Evolutionary conservation across 306 rosid species (phyloP).

Genomic region (Cicer cuneatum): DNA sequence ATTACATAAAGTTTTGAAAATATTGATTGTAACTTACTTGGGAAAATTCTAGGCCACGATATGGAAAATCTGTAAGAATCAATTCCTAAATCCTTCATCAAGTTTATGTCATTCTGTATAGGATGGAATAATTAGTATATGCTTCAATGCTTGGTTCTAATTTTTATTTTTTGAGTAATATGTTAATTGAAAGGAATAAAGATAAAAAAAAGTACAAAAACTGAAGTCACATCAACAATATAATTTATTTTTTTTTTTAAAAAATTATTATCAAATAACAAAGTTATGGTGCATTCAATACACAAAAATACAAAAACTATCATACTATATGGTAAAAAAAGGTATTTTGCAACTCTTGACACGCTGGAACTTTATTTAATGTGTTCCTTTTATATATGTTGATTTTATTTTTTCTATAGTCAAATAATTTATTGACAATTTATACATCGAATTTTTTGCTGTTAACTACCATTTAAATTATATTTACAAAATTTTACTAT

Average conservation of each 20-base stretch:
- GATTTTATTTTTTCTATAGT: background rate
- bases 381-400: constrained; percentile 14
- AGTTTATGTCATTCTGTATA: constrained; percentile 74
- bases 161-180: constrained; percentile 27
- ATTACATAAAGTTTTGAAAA: constrained; percentile 2
- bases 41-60: constrained; percentile 95
- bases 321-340: background rate
- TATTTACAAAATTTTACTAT: background rate
- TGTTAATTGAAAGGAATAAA: background rate
- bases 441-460: too few relatives aligned
- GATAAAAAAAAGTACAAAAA: background rate
- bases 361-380: constrained; percentile 25
- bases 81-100: constrained; percentile 95
- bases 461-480: too few relatives aligned
- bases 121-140: constrained; percentile 39
- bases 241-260: too few relatives aligned
- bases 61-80: constrained; percentile 93
- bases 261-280: background rate
- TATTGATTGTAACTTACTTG: constrained; percentile 63
- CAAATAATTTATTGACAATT: too few relatives aligned
- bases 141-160: constrained; percentile 15
- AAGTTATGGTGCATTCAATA: background rate
- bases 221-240: constrained; percentile 28
- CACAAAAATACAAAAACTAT: constrained; percentile 1
- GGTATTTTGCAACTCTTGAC: constrained; percentile 15